Base-by-base conservation (phyloP, 495 filamentous ascomycete genomes). In the Pyrenopolyporus hunteri region DNA sequence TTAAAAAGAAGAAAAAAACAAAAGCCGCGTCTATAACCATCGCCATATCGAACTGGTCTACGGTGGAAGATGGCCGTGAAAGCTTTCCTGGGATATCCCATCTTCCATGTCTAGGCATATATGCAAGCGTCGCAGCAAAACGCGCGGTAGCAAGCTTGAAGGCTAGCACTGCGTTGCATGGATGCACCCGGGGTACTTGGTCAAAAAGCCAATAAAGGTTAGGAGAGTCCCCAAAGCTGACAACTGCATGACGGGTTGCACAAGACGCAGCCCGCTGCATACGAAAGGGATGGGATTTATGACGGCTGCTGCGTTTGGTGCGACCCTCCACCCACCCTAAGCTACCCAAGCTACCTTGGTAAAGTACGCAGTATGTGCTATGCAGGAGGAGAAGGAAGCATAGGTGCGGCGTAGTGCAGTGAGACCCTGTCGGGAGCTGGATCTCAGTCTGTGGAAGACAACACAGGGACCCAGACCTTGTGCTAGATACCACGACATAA, bases 371-470 rank as follows among this genome's bases (percentile, higher is more conserved):
- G 33, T 36, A 42, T 42, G 23, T 53, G 49, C 28, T 35, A 51
- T 56, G 44, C 50, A 64, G 49, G 55, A 29, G 56, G 31, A 51
- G 54, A 44, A 48, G 20, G 19, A 33, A 40, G 37, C 25, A 40
- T 54, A 59, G 28, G 26, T 37, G 42, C 53, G 51, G 51, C 58
- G 58, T 53, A 45, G 51, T 53, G 58, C 58, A 50, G 64, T 67
- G 64, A 55, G 47, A 67, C 64, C 43, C 59, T 62, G 64, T 67
- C 64, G 59, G 59, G 64, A 67, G 57, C 64, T 67, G 64, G 58
- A 67, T 63, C 57, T 67, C 59, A 61, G 52, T 67, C 50, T 63
- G 54, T 63, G 59, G 59, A 54, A 67, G 64, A 67, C 51, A 66
- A 29, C 50, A 65, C 50, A 57, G 62, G 45, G 52, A 31, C 44